These are phyloP conservation scores for Coniochaeta sp. DNA, from an alignment of 2,329 filamentous ascomycete species.

Conservation along the genomic window DNA sequence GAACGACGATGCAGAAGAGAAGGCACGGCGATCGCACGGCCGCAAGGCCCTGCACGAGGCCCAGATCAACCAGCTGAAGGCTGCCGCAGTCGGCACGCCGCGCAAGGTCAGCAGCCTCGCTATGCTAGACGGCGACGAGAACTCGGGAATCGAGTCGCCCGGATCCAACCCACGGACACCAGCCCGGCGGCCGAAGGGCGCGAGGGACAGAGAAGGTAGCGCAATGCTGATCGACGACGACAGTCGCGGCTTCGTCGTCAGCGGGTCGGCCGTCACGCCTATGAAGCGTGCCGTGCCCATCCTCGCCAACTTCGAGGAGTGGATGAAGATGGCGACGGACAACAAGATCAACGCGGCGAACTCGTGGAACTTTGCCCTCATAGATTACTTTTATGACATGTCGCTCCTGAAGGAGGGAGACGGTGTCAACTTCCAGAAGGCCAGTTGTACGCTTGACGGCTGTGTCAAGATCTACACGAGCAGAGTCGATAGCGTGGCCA, in stretches of 20 bases:
- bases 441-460: conserved; percentile 92
- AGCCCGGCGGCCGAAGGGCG: conserved; percentile 22
- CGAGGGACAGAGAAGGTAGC: conserved; percentile 19
- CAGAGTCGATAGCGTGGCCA: conserved; percentile 94
- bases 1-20: conserved; percentile 92
- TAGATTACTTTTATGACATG: conserved; percentile 99
- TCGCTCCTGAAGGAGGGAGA: conserved; percentile 92
- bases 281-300: conserved; percentile 88
- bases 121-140: conserved; percentile 46
- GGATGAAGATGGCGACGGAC: conserved; percentile 99
- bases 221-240: conserved; percentile 24
- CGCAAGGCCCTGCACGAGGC: conserved; percentile 83
- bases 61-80: conserved; percentile 87
- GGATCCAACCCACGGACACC: conserved; percentile 51
- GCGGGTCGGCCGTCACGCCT: conserved; percentile 74
- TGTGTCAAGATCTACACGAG: conserved; percentile 99
- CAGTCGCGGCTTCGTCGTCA: conserved; percentile 57
- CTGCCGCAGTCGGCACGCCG: conserved; percentile 62
- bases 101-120: conserved; percentile 56
- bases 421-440: conserved; percentile 96
- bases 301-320: conserved; percentile 96
- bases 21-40: conserved; percentile 77
- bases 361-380: conserved; percentile 99
- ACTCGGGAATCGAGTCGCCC: conserved; percentile 34
- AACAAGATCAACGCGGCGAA: conserved; percentile 98